A percentile compares a stretch with the other conserved stretches of the same genome.
phyloP scores from a whole-genome alignment of 805 yeast species.

The Wickerhamiella vanderwaltii region DNA sequence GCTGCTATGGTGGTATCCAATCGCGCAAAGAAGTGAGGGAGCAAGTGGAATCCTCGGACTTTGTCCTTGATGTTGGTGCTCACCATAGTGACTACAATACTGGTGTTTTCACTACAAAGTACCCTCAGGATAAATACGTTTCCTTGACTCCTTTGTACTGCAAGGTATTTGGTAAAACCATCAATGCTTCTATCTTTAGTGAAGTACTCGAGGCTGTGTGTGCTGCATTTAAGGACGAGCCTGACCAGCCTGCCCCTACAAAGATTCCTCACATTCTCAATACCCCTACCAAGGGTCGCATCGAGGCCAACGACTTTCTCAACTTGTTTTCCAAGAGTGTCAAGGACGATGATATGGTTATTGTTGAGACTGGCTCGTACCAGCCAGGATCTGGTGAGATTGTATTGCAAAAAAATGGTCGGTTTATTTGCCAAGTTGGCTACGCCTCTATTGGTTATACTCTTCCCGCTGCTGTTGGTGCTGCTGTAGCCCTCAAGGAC shows the following conservation, averaged over 20 bases:
- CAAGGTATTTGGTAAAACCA: constrained; percentile 33
- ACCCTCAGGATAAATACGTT: constrained; percentile 34
- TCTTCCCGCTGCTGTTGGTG: constrained; percentile 76
- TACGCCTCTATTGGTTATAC: constrained; percentile 85
- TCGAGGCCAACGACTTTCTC: constrained; percentile 27
- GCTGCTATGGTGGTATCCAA: constrained; percentile 56
- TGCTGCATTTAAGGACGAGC: constrained; percentile 21
- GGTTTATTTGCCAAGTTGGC: constrained; percentile 48
- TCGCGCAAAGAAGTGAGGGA: constrained; percentile 38
- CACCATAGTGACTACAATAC: constrained; percentile 55
- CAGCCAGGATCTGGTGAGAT: constrained; percentile 66
- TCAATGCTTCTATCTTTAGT: constrained; percentile 36
- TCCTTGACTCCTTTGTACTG: constrained; percentile 43
- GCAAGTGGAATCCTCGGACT: constrained; percentile 46
- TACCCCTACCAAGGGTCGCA: constrained; percentile 28
- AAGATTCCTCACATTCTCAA: constrained; percentile 18
- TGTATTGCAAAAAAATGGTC: constrained; percentile 42
- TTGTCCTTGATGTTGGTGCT: constrained; percentile 60
- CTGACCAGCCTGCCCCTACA: background rate
- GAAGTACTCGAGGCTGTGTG: constrained; percentile 40
- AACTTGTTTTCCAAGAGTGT: constrained; percentile 34
- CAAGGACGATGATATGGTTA: constrained; percentile 53
- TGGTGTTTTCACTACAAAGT: constrained; percentile 46
- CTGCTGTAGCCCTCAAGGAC: constrained; percentile 37
- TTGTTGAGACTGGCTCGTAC: constrained; percentile 75